Percentiles rank a stretch among this genome's conserved stretches.
phyloP scores from a whole-genome alignment of 192 early-diverging fungal species.

The Rhizoclosmatium sp. region DNA sequence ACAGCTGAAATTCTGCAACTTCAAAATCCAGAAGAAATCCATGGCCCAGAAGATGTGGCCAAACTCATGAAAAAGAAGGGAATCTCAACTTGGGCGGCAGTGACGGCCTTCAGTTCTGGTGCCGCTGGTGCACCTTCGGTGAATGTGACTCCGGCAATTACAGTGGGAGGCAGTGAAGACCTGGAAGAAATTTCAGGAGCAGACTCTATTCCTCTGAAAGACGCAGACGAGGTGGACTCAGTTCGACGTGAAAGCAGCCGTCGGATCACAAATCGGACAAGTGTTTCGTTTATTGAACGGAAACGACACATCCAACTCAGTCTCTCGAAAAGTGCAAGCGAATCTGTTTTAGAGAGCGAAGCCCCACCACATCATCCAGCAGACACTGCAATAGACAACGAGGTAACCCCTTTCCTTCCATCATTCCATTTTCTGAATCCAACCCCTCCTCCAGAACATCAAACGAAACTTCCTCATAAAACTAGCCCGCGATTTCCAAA shows the following conservation, averaged over 20 bases:
- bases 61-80: conserved; percentile 22
- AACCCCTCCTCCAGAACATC: conserved; percentile 4
- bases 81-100: conserved; percentile 36
- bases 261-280: not conserved
- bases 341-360: not conserved
- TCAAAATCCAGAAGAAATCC: not conserved
- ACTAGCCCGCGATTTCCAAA: conserved; percentile 44
- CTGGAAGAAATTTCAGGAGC: not conserved
- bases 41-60: not conserved
- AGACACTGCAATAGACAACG: not conserved
- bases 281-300: not conserved
- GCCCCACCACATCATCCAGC: not conserved
- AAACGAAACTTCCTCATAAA: conserved; percentile 55
- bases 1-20: conserved; percentile 6
- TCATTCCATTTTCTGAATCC: not conserved
- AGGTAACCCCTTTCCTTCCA: not conserved
- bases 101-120: conserved; percentile 7
- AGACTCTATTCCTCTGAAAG: not conserved
- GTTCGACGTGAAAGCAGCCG: too few relatives aligned
- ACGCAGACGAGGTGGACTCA: not conserved
- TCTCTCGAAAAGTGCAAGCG: not conserved
- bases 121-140: not conserved
- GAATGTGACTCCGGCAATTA: not conserved
- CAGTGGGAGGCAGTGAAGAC: not conserved
- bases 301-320: not conserved